These are phyloP conservation scores for Pichia sporocuriosa DNA, from an alignment of 805 yeast species.

Conservation along the genomic window DNA sequence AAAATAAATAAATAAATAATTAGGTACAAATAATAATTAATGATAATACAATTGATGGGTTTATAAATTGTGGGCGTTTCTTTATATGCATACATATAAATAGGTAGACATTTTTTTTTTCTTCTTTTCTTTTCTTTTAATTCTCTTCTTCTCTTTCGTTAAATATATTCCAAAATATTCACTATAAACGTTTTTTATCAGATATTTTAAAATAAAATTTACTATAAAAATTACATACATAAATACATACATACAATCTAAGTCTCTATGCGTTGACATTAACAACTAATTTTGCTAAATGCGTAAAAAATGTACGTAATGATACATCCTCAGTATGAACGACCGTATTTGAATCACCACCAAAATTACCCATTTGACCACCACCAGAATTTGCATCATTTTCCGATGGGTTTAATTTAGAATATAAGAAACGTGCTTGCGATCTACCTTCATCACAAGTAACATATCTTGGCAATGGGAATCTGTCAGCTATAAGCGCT, in stretches of 20 bases:
- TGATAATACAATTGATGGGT: no score
- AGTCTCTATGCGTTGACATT: slow-evolving; percentile 20
- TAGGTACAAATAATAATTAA: no score
- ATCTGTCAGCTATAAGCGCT: slow-evolving; percentile 81
- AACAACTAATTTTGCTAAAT: slow-evolving; percentile 87
- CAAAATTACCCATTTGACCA: slow-evolving; percentile 42
- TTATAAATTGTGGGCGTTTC: no score
- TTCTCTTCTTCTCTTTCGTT: no score
- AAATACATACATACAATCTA: background rate
- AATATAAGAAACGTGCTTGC: slow-evolving; percentile 92
- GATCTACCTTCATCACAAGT: slow-evolving; percentile 98
- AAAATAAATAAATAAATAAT: no score
- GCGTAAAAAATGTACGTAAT: slow-evolving; percentile 90
- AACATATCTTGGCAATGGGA: slow-evolving; percentile 95
- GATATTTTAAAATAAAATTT: background rate
- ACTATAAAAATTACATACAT: background rate
- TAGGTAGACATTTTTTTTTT: no score
- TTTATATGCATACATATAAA: no score
- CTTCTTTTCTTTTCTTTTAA: no score
- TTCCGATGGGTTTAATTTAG: slow-evolving; percentile 91
- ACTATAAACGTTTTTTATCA: background rate
- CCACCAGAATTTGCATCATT: slow-evolving; percentile 39
- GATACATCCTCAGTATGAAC: slow-evolving; percentile 96
- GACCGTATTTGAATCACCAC: slow-evolving; percentile 50
- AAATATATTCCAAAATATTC: no score